Evolutionary conservation across 306 rosid genomes (phyloP).

Genomic region (Ormosia semicastrata): DNA sequence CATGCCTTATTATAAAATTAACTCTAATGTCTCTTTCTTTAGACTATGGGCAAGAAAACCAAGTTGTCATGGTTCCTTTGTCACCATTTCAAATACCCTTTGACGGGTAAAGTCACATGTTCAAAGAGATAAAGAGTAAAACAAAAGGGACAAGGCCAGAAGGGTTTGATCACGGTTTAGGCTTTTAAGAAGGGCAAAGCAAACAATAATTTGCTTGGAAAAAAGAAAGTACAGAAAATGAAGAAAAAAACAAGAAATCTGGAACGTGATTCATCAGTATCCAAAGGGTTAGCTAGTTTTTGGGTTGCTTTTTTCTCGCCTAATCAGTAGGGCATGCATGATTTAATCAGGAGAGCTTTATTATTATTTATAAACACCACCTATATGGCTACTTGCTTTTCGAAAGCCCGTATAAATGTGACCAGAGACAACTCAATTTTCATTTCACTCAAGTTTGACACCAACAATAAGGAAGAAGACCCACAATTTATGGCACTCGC

Average conservation of each 20-base stretch:
- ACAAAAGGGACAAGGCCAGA: slow-evolving; percentile 27
- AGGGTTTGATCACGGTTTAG: slow-evolving; percentile 39
- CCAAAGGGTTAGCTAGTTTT: slow-evolving; percentile 17
- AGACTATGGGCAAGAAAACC: slow-evolving; percentile 19
- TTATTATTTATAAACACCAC: not conserved
- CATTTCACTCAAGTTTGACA: slow-evolving; percentile 8
- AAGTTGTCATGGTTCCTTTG: slow-evolving; percentile 9
- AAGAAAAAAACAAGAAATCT: slow-evolving; percentile 9
- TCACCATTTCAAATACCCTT: slow-evolving; percentile 26
- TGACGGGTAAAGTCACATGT: slow-evolving; percentile 26
- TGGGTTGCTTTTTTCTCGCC: slow-evolving; percentile 28
- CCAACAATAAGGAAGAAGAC: not conserved
- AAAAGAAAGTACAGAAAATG: slow-evolving; percentile 31
- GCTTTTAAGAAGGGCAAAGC: slow-evolving; percentile 45
- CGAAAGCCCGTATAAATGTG: not conserved
- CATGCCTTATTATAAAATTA: not conserved
- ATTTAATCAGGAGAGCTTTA: not conserved
- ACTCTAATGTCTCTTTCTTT: not conserved
- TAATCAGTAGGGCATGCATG: slow-evolving; percentile 25
- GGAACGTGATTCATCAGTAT: slow-evolving; percentile 27
- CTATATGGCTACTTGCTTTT: not conserved
- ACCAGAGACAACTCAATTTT: not conserved
- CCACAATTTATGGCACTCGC: slow-evolving; percentile 16
- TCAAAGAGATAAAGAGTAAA: slow-evolving; percentile 31
- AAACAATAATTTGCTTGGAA: slow-evolving; percentile 31